Conservation (phyloP, 2,329 filamentous ascomycete species). For the Fusarium bactridioides region DNA sequence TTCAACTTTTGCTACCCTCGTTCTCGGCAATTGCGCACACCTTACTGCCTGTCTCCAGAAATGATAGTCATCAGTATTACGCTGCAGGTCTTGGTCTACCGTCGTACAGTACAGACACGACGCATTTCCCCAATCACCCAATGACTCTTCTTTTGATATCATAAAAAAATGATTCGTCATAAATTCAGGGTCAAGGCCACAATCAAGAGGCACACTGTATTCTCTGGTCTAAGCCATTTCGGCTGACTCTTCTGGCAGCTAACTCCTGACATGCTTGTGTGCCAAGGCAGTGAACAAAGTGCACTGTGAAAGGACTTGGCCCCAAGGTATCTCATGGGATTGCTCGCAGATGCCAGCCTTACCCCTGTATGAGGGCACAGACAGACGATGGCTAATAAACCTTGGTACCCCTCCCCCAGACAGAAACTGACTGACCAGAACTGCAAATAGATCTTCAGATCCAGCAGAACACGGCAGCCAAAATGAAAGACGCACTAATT, state of each 20-base stretch:
- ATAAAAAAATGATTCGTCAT: conserved; percentile 38
- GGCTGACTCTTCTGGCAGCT: conserved; percentile 17
- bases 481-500: conserved; percentile 9
- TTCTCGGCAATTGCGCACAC: conserved; percentile 15
- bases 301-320: conserved; percentile 30
- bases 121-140: background rate
- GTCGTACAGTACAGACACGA: background rate
- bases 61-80: conserved; percentile 14
- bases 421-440: conserved; percentile 3
- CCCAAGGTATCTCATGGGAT: background rate
- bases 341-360: background rate
- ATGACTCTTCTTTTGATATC: conserved; percentile 8
- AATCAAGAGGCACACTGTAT: background rate
- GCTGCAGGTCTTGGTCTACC: conserved; percentile 13
- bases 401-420: conserved; percentile 22
- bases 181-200: conserved; percentile 21
- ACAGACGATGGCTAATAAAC: conserved; percentile 5
- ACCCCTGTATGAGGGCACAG: conserved; percentile 13
- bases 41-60: conserved; percentile 1
- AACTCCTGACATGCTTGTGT: conserved; percentile 4
- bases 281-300: background rate
- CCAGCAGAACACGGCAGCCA: conserved; percentile 28
- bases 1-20: background rate
- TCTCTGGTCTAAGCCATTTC: background rate
- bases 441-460: conserved; percentile 34